These are phyloP conservation scores for Chlorociboria aeruginascens DNA, from an alignment of 495 filamentous ascomycete genomes.

Conservation along the genomic window DNA sequence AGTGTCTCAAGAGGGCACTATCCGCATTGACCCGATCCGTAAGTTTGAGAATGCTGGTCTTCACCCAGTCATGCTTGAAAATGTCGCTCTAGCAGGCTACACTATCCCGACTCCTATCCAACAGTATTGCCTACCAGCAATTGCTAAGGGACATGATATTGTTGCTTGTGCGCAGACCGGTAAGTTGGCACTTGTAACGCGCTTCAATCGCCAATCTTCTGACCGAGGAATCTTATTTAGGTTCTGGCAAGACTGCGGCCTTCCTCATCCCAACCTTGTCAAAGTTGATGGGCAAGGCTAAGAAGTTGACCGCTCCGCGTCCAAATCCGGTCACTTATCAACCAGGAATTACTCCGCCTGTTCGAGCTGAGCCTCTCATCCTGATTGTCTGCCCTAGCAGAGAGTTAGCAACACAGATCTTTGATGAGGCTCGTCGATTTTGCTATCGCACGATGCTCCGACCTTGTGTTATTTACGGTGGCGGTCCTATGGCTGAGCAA, in stretches of 20 bases:
- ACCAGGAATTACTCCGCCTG: constrained; percentile 26
- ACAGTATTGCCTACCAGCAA: constrained; percentile 65
- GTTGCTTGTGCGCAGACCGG: constrained; percentile 88
- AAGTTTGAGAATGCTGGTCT: constrained; percentile 68
- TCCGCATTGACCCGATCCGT: constrained; percentile 38
- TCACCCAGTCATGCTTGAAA: constrained; percentile 72
- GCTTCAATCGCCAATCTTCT: background rate
- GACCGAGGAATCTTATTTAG: constrained; percentile 28
- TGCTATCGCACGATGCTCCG: constrained; percentile 92
- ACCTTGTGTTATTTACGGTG: constrained; percentile 85
- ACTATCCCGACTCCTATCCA: constrained; percentile 74
- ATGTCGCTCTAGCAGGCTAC: constrained; percentile 56
- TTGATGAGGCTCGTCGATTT: constrained; percentile 80
- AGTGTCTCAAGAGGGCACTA: constrained; percentile 46
- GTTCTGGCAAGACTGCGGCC: constrained; percentile 91
- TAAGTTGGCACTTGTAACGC: constrained; percentile 29
- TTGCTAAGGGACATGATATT: constrained; percentile 60
- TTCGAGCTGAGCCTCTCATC: constrained; percentile 65
- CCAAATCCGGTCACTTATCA: constrained; percentile 39
- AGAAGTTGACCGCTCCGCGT: constrained; percentile 64
- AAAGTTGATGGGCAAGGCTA: constrained; percentile 86
- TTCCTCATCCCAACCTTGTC: constrained; percentile 85
- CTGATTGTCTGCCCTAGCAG: constrained; percentile 78
- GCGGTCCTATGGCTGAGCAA: constrained; percentile 55
- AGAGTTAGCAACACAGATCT: constrained; percentile 87